Conservation (phyloP, 2,329 filamentous ascomycete species). For the Exophiala mesophila region DNA sequence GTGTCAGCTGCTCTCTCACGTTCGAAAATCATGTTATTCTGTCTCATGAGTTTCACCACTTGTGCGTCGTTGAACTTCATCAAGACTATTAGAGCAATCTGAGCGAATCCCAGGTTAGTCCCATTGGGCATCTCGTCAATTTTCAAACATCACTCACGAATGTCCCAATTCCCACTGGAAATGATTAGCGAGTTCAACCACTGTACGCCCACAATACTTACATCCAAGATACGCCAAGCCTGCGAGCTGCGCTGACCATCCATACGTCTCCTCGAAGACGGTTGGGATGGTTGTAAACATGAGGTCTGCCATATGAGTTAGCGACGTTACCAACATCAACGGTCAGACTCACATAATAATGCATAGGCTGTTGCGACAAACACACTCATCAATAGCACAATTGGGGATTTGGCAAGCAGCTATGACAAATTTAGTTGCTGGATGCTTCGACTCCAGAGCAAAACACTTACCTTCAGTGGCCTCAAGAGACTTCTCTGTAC, state of each 20-base stretch:
- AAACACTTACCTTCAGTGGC: no score
- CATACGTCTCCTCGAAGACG: slow-evolving; percentile 27
- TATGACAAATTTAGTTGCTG: slow-evolving; percentile 52
- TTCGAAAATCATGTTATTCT: no score
- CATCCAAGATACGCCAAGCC: slow-evolving; percentile 27
- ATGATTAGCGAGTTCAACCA: background rate
- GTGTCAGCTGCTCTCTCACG: no score
- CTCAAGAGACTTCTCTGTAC: no score
- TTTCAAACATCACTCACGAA: no score
- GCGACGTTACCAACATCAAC: background rate
- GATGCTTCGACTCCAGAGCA: no score
- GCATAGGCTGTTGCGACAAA: slow-evolving; percentile 43
- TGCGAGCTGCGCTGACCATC: slow-evolving; percentile 21
- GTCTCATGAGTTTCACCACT: no score
- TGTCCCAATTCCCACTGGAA: background rate
- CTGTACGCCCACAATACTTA: no score
- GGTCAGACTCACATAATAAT: background rate
- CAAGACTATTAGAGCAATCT: no score
- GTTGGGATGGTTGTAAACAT: slow-evolving; percentile 36
- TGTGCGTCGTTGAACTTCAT: no score
- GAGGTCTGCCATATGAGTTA: slow-evolving; percentile 24
- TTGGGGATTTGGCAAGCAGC: slow-evolving; percentile 53
- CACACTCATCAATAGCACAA: slow-evolving; percentile 45
- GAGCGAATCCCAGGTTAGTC: no score
- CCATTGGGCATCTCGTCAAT: background rate